These are phyloP conservation scores for Polytrichum formosum DNA, from an alignment of 225 moss, liverwort and hornwort species.

Conservation along the genomic window DNA sequence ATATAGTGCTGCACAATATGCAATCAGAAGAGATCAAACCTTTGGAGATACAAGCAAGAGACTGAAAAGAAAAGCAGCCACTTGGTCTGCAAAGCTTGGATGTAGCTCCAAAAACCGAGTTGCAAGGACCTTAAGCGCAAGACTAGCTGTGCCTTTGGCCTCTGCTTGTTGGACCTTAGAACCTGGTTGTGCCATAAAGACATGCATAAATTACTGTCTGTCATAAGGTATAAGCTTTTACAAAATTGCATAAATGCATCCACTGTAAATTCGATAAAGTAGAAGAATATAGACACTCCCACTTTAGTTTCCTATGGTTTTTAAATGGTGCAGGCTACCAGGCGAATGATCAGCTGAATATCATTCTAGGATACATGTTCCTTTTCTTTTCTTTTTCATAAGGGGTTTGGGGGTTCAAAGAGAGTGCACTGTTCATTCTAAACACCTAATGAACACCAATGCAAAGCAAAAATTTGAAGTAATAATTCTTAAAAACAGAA, in stretches of 20 bases:
- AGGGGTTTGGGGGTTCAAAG: too few relatives aligned
- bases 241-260: not conserved
- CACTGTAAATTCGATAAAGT: not conserved
- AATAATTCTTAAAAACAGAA: too few relatives aligned
- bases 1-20: too few relatives aligned
- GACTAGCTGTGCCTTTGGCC: slow-evolving; percentile 38
- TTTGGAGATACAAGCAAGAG: slow-evolving; percentile 57
- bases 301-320: too few relatives aligned
- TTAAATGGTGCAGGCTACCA: too few relatives aligned
- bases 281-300: too few relatives aligned
- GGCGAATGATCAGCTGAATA: too few relatives aligned
- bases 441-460: too few relatives aligned
- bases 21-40: slow-evolving; percentile 28
- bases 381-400: too few relatives aligned
- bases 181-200: slow-evolving; percentile 9
- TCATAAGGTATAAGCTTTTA: not conserved
- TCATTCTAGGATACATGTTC: too few relatives aligned
- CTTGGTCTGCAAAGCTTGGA: slow-evolving; percentile 57
- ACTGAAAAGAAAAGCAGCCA: slow-evolving; percentile 55
- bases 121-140: slow-evolving; percentile 58
- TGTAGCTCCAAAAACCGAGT: slow-evolving; percentile 58
- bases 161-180: slow-evolving; percentile 20
- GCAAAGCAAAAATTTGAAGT: too few relatives aligned
- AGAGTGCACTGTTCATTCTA: too few relatives aligned
- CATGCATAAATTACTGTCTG: not conserved